Evolutionary conservation across 305 asterid genomes (phyloP), one percentile per base, ranked within the genome.

Genomic region (Fraxinus baroniana): DNA sequence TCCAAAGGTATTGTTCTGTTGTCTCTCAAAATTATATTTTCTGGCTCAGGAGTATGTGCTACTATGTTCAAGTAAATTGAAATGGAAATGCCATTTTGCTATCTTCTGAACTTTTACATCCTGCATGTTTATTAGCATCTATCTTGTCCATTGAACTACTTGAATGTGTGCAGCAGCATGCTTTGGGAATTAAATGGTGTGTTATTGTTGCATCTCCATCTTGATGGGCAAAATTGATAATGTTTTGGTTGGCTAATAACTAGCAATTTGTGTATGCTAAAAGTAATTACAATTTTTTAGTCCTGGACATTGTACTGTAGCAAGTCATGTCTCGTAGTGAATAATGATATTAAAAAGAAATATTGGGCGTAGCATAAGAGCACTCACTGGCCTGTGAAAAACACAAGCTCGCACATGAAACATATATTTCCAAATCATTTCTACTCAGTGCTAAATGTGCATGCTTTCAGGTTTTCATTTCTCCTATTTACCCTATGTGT

Each of bases 1-100:
- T 84, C 95, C 98, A 76, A 95, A 95, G 95, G 98, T 95, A 89
- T 74, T 80, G 82, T 36, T 76, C 26, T 78, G 73, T 55, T 24
- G 22, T 49, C 60, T 2, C 35, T 73, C 41, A 30, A 32, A 70
- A 13, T 30, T 32, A 13, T 32, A 70, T 28, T 70, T 30, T 26
- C 30, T 39, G 20, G n/a, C 74, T 17, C 39, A 74, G 66, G 26
- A 28, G 37, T 77, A 24, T 5, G 44, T 13, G 2, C 55, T 10
- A 22, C 20, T 2, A 46, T 46, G 26, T 26, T 26, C 20, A 10
- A 68, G 74, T 33, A 28, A 28, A 26, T 64, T 10, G n/a, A 64
- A 24, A 22, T 68, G 37, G 20, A 24, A 26, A 68, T 68, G 3
- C 30, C 12, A 30, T n/a, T 68, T 28, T 68, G 39, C 73, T 64